Conservation (phyloP, 208 protist genomes). For the Leishmania arabica region DNA sequence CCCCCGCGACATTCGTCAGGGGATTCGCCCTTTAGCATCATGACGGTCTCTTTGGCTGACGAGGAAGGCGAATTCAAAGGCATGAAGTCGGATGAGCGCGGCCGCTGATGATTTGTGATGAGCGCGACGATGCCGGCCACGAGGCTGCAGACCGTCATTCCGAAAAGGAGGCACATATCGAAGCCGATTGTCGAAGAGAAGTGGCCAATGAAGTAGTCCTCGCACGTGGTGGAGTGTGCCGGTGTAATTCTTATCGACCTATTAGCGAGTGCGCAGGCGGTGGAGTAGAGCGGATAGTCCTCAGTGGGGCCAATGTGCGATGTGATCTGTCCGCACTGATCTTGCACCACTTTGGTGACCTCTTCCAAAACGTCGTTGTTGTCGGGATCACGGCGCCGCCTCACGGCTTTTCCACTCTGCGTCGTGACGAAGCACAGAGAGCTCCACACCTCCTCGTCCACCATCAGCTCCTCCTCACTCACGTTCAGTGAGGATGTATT, state of each 20-base stretch:
- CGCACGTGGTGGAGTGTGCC: conserved; percentile 5
- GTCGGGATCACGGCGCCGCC: not conserved
- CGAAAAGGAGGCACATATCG: conserved; percentile 14
- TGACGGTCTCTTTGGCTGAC: not conserved
- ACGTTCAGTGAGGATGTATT: conserved; percentile 30
- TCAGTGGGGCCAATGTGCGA: not conserved
- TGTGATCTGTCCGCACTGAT: conserved; percentile 13
- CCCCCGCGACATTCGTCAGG: not conserved
- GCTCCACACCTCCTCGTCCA: conserved; percentile 7
- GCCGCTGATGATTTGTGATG: conserved; percentile 11
- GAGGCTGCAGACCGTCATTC: conserved; percentile 26
- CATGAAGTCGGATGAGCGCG: conserved; percentile 14
- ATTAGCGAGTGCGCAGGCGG: conserved; percentile 1
- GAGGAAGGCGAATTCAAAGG: conserved; percentile 4
- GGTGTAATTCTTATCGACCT: not conserved
- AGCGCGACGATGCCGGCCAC: conserved; percentile 21
- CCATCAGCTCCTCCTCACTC: not conserved
- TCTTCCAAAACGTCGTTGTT: conserved; percentile 3
- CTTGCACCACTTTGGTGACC: not conserved
- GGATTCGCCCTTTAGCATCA: not conserved
- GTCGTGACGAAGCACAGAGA: conserved; percentile 33
- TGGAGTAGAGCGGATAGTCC: not conserved
- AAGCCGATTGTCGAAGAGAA: conserved; percentile 25
- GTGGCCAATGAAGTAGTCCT: conserved; percentile 30
- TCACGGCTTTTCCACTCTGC: conserved; percentile 14